Percentiles rank a stretch among this genome's conserved stretches.
These are phyloP conservation scores for Aspergillus sp. DNA, from an alignment of 2,329 filamentous ascomycete genomes.

Conservation along the genomic window DNA sequence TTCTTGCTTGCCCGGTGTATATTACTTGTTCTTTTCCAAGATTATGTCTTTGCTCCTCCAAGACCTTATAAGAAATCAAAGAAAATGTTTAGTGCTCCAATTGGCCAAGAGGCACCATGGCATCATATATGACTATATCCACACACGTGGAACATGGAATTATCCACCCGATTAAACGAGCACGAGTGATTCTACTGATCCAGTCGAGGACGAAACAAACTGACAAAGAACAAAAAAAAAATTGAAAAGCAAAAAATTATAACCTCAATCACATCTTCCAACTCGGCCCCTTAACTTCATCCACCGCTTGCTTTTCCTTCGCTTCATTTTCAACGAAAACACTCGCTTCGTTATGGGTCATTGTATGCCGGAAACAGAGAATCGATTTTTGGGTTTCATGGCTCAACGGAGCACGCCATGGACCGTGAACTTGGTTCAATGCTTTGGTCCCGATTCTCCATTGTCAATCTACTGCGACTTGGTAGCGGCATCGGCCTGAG, in stretches of 20 bases:
- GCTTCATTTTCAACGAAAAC: too few relatives aligned
- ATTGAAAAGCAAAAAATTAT: too few relatives aligned
- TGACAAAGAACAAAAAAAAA: too few relatives aligned
- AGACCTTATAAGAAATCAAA: background rate
- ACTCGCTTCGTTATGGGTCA: constrained; percentile 8
- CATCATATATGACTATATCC: background rate
- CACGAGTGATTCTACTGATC: constrained; percentile 1
- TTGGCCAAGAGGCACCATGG: background rate
- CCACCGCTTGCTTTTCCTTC: constrained; percentile 1
- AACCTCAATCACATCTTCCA: constrained; percentile 1
- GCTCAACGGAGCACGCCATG: constrained; percentile 5
- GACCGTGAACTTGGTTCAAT: background rate
- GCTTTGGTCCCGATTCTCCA: constrained; percentile 8
- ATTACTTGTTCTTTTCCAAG: too few relatives aligned
- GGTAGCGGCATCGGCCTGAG: constrained; percentile 71
- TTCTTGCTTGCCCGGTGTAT: too few relatives aligned
- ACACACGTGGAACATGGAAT: background rate
- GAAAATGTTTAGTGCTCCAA: background rate
- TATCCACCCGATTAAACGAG: background rate
- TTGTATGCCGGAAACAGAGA: constrained; percentile 5
- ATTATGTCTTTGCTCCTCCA: too few relatives aligned
- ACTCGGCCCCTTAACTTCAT: background rate
- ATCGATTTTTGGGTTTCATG: constrained; percentile 13
- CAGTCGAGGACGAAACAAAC: too few relatives aligned
- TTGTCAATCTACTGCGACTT: constrained; percentile 49